Evolutionary conservation across 2,329 filamentous ascomycete species (phyloP), one percentile per base, ranked within the genome.

Genomic region (Gnomoniopsis sp.): DNA sequence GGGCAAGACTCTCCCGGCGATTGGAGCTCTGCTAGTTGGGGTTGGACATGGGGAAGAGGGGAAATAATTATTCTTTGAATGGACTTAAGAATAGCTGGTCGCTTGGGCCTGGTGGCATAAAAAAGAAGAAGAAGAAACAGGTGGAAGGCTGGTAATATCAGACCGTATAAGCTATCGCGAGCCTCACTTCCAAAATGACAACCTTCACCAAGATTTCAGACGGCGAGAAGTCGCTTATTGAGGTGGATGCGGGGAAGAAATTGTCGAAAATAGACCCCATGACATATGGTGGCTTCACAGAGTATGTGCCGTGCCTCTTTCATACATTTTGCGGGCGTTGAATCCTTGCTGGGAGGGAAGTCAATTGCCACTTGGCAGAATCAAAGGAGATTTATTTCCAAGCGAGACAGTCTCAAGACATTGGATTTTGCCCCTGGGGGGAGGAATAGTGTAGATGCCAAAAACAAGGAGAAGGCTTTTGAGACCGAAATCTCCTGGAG

Each of bases 211-310:
- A 83, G 68, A 83, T 90, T 63, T 67, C 75, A 11, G 84, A 86
- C 58, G 78, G 78, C 63, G 82, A 87, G 65, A 79, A 74, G 60
- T 82, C 88, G 49, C 81, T 80, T 64, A 89, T 91, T 67, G 81
- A 82, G 55, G 76, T 93, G 60, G 84, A 90, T 68, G 77, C 87
- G 6, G 71, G 75, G 17, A 82, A 88, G 70, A 84, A 81, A 65
- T 74, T 93, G 56, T 87, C 88, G 59, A 86, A 86, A 69, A 91
- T 95, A 68, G 86, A 92, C 68, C 84, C 89, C 61, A 90, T 90
- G 69, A 90, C 89, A 67, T 95, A 93, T 79, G 88, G 88, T 57
- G 90, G 90, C 12, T 95, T 95, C 74, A 91, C 88, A 60, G 90
- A 95, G 89, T 90, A 76, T 74, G 84, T 72, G 19, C 15, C 26